Base-by-base conservation (phyloP, 2,329 filamentous ascomycete genomes). In the Exserohilum rostratum region DNA sequence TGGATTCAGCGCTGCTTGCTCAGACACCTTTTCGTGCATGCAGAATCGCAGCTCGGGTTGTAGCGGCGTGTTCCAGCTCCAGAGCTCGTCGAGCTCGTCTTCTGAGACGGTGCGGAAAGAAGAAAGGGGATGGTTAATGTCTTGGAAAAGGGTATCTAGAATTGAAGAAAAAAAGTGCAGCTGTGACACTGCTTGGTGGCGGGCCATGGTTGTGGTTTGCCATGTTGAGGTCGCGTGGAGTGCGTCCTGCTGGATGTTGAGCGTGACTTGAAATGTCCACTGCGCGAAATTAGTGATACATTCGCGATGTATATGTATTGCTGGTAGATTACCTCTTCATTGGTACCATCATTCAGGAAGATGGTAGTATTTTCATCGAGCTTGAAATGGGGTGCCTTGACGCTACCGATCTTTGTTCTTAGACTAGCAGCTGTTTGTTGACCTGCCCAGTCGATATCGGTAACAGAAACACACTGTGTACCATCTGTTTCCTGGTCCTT, bases 1-100 rank as follows among this genome's bases (percentile, higher is more conserved):
- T 0, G 75, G 72, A 12, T 69, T 57, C 10, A 62, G 55, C 35
- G 57, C 56, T 12, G 75, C 74, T 63, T 71, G 76, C 47, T 79
- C 67, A 4, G 75, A 65, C 13, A 83, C 67, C 50, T 81, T 72
- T 1, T 80, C 77, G 55, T 83, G 79, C 72, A 80, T 80, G 62
- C 80, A 81, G 34, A 73, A 76, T 31, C 75, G 67, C 48, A 77
- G 70, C 1, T 73, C 72, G 2, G 78, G 76, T 17, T 80, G 80
- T 2, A 82, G 56, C 2, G 71, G 55, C 25, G 78, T 67, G 40
- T 82, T 83, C 78, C 80, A 81, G 3, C 65, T 64, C 81, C 81
- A 83, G 38, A 83, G 75, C 18, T 78, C 68, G 13, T 76, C 62
- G 3, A 81, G 61, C 50, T 82, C 80, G n/a, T 67, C 68, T 69